Base-by-base conservation (phyloP, 2,329 filamentous ascomycete genomes). In the Alternaria panax region DNA sequence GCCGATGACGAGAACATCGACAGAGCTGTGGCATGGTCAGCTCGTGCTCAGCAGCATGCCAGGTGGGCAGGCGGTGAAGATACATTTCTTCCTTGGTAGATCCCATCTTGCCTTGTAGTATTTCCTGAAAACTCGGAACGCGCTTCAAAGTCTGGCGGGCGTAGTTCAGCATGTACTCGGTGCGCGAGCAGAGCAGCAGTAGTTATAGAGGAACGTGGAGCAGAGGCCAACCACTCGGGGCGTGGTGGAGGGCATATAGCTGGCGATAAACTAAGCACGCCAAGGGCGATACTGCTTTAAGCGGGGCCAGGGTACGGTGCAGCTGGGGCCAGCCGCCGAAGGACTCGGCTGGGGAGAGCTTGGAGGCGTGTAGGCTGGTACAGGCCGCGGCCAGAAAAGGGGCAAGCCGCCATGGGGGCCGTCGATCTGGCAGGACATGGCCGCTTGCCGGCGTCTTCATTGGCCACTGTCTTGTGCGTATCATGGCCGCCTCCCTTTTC, bases 1-100 rank as follows among this genome's bases (percentile, higher is more conserved):
- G 78, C 95, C 95, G 84, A 98, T 97, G 81, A 99, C 89, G 78
- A 99, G 92, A 72, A 99, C 91, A 83, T 99, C 95, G 79, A 98
- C 92, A 76, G 92, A 90, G 80, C 93, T 96, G 80, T 46, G 48
- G 22, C 27, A 50, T 25, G 30, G 72, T 78, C 66, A 73, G 65
- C 53, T 62, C 41, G 47, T 63, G 46, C 51, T 47, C 50, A 22
- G 41, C 27, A 28, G 50, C 51, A 43, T 36, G 32, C 57, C 52
- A 43, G 25, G 55, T 50, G 58, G 59, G 69, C 62, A 63, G 70
- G 72, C 73, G 71, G 72, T 74, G 72, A 71, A 65, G 70, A 62
- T 67, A 79, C 77, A 79, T 78, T 76, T 79, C 76, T 72, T 79
- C 75, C 67, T 77, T 77, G 69, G 72, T 68, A 54, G 74, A 75